Percentiles rank a stretch among this genome's conserved stretches.
phyloP scores from a whole-genome alignment of 495 filamentous ascomycete genomes.

The Pseudomonodictys pantanalensis region DNA sequence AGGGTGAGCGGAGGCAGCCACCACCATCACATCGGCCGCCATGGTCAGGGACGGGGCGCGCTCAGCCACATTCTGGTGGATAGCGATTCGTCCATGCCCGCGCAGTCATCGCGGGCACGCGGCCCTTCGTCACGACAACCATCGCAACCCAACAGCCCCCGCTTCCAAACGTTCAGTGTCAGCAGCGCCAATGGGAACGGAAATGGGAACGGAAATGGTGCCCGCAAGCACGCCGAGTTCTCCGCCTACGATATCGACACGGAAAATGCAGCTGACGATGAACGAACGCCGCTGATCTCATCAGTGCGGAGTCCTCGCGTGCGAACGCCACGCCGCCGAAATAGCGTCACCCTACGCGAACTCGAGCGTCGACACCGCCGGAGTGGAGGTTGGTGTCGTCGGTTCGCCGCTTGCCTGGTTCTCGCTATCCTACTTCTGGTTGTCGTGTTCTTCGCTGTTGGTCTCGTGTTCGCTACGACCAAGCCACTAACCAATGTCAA shows the following conservation, averaged over 20 bases:
- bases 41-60: constrained; percentile 60
- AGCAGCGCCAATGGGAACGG: constrained; percentile 37
- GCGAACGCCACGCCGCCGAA: constrained; percentile 58
- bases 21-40: constrained; percentile 74
- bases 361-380: constrained; percentile 67
- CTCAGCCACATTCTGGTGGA: constrained; percentile 72
- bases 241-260: constrained; percentile 67
- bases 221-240: constrained; percentile 49
- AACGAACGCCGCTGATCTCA: constrained; percentile 79
- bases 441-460: constrained; percentile 74
- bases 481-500: constrained; percentile 76
- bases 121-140: constrained; percentile 53
- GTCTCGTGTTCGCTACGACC: constrained; percentile 87
- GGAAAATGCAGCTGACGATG: constrained; percentile 78
- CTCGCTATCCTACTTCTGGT: constrained; percentile 70
- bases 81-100: constrained; percentile 70
- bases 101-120: constrained; percentile 25
- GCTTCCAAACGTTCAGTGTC: constrained; percentile 26
- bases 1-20: constrained; percentile 56
- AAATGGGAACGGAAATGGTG: constrained; percentile 35
- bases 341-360: constrained; percentile 62
- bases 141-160: constrained; percentile 54
- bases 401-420: constrained; percentile 76
- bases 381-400: constrained; percentile 42
- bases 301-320: constrained; percentile 59